Conservation (phyloP, 2,329 filamentous ascomycete species). For the Alternaria sp. region DNA sequence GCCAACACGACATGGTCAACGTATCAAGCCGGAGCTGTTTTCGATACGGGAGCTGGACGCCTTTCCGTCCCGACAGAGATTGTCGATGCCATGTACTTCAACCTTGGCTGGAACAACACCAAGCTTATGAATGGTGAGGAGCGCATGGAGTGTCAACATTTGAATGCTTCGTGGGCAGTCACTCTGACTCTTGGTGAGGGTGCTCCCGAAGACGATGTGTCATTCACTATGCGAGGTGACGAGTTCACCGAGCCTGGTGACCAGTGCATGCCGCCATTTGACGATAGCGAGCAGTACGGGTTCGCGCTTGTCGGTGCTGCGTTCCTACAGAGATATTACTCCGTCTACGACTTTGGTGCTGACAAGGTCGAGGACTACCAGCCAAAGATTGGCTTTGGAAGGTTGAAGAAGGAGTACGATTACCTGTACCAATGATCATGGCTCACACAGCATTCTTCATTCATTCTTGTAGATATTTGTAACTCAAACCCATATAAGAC, state of each 20-base stretch:
- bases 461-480: neutral
- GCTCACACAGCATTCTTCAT: neutral
- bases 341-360: slow-evolving; percentile 26
- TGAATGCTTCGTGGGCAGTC: slow-evolving; percentile 30
- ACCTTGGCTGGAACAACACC: slow-evolving; percentile 28
- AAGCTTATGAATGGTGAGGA: slow-evolving; percentile 20
- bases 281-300: slow-evolving; percentile 1
- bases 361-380: slow-evolving; percentile 20
- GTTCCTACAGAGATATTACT: slow-evolving; percentile 22
- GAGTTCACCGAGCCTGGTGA: slow-evolving; percentile 13
- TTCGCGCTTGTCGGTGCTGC: slow-evolving; percentile 24
- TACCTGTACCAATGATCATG: slow-evolving; percentile 7
- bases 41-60: slow-evolving; percentile 30
- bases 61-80: slow-evolving; percentile 19
- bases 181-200: slow-evolving; percentile 24
- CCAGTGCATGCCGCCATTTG: slow-evolving; percentile 29
- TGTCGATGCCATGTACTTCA: slow-evolving; percentile 25
- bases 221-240: slow-evolving; percentile 20
- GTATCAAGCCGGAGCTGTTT: slow-evolving; percentile 15
- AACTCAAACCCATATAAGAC: neutral
- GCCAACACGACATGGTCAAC: slow-evolving; percentile 17
- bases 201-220: slow-evolving; percentile 15
- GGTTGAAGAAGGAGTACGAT: slow-evolving; percentile 30
- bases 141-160: slow-evolving; percentile 22
- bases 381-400: slow-evolving; percentile 28